These are phyloP conservation scores for Ceriops decandra DNA, from an alignment of 345 rosid genomes.

Conservation along the genomic window DNA sequence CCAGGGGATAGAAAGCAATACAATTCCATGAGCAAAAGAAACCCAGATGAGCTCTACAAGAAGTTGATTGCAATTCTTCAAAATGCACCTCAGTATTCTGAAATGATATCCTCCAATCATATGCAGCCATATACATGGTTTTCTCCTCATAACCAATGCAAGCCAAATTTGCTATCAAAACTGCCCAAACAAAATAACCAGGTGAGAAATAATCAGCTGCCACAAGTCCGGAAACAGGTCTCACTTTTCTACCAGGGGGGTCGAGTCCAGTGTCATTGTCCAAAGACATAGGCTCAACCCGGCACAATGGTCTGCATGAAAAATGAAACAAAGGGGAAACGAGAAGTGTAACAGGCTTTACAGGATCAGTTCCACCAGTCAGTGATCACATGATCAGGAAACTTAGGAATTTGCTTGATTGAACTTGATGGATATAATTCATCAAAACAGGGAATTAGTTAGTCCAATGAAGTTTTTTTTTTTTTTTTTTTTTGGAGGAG, in stretches of 20 bases:
- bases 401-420: not conserved
- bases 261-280: slow-evolving; percentile 67
- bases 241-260: slow-evolving; percentile 54
- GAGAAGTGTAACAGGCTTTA: not conserved
- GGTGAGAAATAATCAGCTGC: slow-evolving; percentile 77
- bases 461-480: too few relatives aligned
- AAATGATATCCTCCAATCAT: slow-evolving; percentile 72
- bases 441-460: too few relatives aligned
- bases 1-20: not conserved
- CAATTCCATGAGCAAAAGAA: not conserved
- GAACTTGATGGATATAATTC: too few relatives aligned
- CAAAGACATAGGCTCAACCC: slow-evolving; percentile 68
- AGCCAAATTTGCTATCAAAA: slow-evolving; percentile 68
- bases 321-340: slow-evolving; percentile 1
- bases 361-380: not conserved
- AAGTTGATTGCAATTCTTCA: not conserved
- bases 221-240: slow-evolving; percentile 69
- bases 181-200: slow-evolving; percentile 77
- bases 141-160: slow-evolving; percentile 69
- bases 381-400: not conserved
- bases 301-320: slow-evolving; percentile 57
- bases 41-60: too few relatives aligned
- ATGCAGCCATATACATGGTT: slow-evolving; percentile 74
- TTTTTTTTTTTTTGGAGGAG: too few relatives aligned
- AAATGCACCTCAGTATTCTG: slow-evolving; percentile 60